Percentiles rank a stretch among this genome's conserved stretches.
Conservation (phyloP, 495 filamentous ascomycete genomes). For the Evernia prunastri region DNA sequence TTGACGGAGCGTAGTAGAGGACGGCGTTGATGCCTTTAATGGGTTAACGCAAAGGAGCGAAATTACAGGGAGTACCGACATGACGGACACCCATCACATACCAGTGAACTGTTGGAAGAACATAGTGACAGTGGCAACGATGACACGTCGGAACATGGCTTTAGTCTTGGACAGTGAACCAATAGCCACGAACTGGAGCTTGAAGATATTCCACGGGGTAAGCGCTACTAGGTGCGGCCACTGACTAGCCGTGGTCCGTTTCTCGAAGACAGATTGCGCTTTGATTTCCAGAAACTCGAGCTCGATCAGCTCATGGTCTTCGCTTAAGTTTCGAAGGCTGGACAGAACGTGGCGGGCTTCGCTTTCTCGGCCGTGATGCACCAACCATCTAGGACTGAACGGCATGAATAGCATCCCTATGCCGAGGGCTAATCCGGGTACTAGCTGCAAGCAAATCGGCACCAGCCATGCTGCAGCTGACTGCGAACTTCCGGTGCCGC, state of each 20-base stretch:
- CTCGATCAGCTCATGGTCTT: slow-evolving; percentile 59
- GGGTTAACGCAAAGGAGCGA: no score
- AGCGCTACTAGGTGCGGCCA: slow-evolving; percentile 61
- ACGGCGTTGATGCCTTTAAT: slow-evolving; percentile 42
- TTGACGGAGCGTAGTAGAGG: slow-evolving; percentile 47
- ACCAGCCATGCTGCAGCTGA: slow-evolving; percentile 64
- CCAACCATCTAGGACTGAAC: slow-evolving; percentile 56
- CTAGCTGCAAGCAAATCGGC: slow-evolving; percentile 54
- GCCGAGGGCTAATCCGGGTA: slow-evolving; percentile 47
- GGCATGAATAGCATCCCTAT: slow-evolving; percentile 43
- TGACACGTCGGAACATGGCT: slow-evolving; percentile 69
- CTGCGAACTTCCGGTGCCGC: slow-evolving; percentile 56
- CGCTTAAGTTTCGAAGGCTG: slow-evolving; percentile 52
- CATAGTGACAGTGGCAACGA: slow-evolving; percentile 50
- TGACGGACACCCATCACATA: no score
- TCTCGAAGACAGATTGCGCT: slow-evolving; percentile 72
- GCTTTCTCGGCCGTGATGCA: slow-evolving; percentile 40
- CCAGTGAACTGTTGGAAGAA: slow-evolving; percentile 47
- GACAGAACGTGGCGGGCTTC: slow-evolving; percentile 55
- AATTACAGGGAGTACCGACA: no score
- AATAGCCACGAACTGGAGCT: slow-evolving; percentile 68
- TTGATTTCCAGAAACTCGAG: slow-evolving; percentile 79
- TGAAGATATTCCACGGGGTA: slow-evolving; percentile 53
- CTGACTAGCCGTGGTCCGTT: slow-evolving; percentile 61
- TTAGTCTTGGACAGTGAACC: slow-evolving; percentile 63